A percentile compares a stretch with the other conserved stretches of the same genome.
Conservation (phyloP, 768 basidiomycete genomes). For the Mycena vulgaris region DNA sequence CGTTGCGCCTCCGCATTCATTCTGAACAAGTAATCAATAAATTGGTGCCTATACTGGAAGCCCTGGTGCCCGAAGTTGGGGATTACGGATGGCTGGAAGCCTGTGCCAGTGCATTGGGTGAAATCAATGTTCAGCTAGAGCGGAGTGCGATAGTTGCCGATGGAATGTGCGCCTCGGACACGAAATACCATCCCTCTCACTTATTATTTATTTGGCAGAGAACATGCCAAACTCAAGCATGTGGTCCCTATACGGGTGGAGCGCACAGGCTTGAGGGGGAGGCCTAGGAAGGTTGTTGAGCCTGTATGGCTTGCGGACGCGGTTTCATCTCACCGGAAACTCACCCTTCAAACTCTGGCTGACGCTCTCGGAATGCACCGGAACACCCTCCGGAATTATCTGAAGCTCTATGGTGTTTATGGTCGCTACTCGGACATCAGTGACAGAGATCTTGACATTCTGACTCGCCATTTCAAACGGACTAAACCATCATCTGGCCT, state of each 20-base stretch:
- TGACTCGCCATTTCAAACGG: constrained; percentile 34
- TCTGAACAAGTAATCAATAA: constrained; percentile 21
- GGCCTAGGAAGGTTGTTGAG: constrained; percentile 36
- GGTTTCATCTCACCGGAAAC: constrained; percentile 14
- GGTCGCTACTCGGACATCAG: constrained; percentile 34
- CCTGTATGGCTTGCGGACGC: constrained; percentile 37
- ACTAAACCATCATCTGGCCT: constrained; percentile 43
- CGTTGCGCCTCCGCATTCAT: constrained; percentile 30
- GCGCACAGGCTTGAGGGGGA: constrained; percentile 1
- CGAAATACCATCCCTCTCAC: too few relatives aligned
- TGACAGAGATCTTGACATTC: constrained; percentile 37
- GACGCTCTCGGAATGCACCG: constrained; percentile 35
- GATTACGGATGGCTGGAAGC: constrained; percentile 11
- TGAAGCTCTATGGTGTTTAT: constrained; percentile 32
- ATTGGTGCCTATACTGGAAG: constrained; percentile 27
- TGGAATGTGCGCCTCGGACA: background rate
- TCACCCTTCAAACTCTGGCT: constrained; percentile 35
- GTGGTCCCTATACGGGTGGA: background rate
- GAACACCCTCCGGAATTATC: constrained; percentile 37
- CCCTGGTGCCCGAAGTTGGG: constrained; percentile 25
- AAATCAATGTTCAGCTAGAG: background rate
- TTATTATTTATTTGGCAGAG: background rate
- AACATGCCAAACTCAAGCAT: background rate
- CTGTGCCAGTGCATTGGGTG: constrained; percentile 8
- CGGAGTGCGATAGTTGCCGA: background rate